Conservation (phyloP, 306 rosid species). For the Medicago lupulina region DNA sequence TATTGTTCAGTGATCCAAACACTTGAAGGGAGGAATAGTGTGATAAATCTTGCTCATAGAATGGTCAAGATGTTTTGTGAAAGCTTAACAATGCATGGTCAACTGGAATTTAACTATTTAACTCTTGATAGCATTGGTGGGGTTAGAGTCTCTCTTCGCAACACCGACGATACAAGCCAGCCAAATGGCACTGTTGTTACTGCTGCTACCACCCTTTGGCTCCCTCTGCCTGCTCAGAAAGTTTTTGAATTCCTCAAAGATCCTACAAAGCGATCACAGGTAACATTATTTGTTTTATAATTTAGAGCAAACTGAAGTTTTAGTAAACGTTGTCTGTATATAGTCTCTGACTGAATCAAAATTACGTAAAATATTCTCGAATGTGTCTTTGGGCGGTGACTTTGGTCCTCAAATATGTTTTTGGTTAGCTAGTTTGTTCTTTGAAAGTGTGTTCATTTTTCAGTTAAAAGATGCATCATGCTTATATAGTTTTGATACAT, state of each 20-base stretch:
- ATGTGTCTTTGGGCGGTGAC: background rate
- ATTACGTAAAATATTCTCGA: background rate
- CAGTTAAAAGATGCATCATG: background rate
- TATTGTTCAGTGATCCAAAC: constrained; percentile 44
- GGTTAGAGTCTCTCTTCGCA: constrained; percentile 51
- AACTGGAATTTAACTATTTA: constrained; percentile 50
- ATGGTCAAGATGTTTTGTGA: constrained; percentile 68
- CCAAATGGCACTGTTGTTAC: constrained; percentile 55
- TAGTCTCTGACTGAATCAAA: background rate
- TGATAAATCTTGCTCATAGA: constrained; percentile 58
- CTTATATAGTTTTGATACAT: too few species aligned
- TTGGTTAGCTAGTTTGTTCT: too few species aligned
- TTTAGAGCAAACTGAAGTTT: too few species aligned
- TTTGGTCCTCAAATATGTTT: too few species aligned
- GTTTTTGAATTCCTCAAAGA: constrained; percentile 61
- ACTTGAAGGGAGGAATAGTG: constrained; percentile 56
- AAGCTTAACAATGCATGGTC: constrained; percentile 57
- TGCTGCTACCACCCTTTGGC: constrained; percentile 70
- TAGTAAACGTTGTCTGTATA: too few species aligned
- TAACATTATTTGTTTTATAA: background rate
- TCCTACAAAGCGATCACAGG: constrained; percentile 56
- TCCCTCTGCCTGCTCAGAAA: constrained; percentile 50
- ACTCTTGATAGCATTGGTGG: constrained; percentile 50
- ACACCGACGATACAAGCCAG: constrained; percentile 46
- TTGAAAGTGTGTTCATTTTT: too few species aligned